A percentile compares a stretch with the other conserved stretches of the same genome.
phyloP scores from a whole-genome alignment of 495 filamentous ascomycete species.

The Tuber borchii region DNA sequence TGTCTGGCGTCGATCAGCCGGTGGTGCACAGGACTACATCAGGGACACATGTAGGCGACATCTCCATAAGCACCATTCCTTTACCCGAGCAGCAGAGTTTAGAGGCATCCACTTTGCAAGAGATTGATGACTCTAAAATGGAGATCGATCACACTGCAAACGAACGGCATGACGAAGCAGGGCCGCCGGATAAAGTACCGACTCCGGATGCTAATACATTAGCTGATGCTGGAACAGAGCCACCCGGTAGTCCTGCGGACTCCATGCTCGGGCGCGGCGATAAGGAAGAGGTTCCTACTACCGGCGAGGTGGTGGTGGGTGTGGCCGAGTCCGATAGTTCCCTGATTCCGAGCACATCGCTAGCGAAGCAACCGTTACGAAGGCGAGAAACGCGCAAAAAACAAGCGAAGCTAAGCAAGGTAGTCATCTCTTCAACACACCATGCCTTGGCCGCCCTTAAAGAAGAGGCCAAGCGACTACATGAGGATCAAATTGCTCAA shows the following conservation, averaged over 20 bases:
- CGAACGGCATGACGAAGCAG: not conserved
- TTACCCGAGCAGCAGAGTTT: not conserved
- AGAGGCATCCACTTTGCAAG: not conserved
- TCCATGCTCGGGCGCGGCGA: not conserved
- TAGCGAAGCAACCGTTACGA: not conserved
- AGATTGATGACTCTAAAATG: slow-evolving; percentile 2
- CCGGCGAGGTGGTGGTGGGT: not conserved
- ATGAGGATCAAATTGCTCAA: slow-evolving; percentile 40
- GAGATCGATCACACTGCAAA: slow-evolving; percentile 1
- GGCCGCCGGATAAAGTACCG: not conserved
- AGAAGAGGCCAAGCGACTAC: slow-evolving; percentile 37
- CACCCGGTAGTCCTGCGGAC: not conserved
- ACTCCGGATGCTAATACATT: not conserved
- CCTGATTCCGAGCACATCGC: not conserved
- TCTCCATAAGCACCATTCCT: not conserved
- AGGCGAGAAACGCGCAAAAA: slow-evolving; percentile 21
- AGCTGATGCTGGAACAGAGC: not conserved
- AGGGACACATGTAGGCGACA: not conserved
- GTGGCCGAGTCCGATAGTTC: not conserved
- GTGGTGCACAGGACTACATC: not conserved
- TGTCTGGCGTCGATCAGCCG: not conserved
- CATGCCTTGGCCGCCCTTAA: slow-evolving; percentile 39
- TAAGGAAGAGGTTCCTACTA: not conserved
- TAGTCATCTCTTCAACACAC: slow-evolving; percentile 39
- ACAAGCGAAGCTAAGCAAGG: slow-evolving; percentile 30